Percentiles rank a stretch among this genome's conserved stretches.
Conservation (phyloP, 495 filamentous ascomycete species). For the Letharia columbiana region DNA sequence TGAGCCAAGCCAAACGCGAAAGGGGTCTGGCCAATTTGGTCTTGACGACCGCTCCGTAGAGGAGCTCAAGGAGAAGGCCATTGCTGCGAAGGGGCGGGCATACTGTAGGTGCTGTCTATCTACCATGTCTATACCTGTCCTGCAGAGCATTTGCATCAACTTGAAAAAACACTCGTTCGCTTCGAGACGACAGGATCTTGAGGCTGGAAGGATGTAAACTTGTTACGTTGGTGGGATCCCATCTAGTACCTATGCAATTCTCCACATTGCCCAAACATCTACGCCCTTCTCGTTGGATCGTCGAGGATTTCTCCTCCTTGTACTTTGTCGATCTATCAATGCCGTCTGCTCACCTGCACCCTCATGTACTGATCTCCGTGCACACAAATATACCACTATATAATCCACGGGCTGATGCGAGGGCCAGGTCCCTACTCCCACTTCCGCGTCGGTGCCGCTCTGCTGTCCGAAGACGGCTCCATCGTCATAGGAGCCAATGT, state of each 20-base stretch:
- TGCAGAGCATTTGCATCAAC: not conserved
- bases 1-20: not conserved
- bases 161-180: not conserved
- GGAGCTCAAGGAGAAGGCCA: slow-evolving; percentile 5
- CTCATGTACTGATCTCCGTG: not conserved
- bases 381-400: too few species aligned
- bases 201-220: too few species aligned
- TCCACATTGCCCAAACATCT: too few species aligned
- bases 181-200: too few species aligned
- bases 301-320: too few species aligned
- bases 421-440: slow-evolving; percentile 72
- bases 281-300: not conserved
- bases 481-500: slow-evolving; percentile 77
- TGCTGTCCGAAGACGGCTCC: slow-evolving; percentile 56
- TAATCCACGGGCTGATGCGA: not conserved
- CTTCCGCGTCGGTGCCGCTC: slow-evolving; percentile 80
- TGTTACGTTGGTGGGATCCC: too few species aligned
- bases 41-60: not conserved
- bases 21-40: not conserved
- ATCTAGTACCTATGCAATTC: too few species aligned
- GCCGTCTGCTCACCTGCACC: not conserved
- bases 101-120: slow-evolving; percentile 12
- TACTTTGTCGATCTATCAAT: not conserved
- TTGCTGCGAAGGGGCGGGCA: slow-evolving; percentile 12
- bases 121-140: not conserved